Conservation (phyloP, 306 rosid genomes). For the Boehmeria nivea region DNA sequence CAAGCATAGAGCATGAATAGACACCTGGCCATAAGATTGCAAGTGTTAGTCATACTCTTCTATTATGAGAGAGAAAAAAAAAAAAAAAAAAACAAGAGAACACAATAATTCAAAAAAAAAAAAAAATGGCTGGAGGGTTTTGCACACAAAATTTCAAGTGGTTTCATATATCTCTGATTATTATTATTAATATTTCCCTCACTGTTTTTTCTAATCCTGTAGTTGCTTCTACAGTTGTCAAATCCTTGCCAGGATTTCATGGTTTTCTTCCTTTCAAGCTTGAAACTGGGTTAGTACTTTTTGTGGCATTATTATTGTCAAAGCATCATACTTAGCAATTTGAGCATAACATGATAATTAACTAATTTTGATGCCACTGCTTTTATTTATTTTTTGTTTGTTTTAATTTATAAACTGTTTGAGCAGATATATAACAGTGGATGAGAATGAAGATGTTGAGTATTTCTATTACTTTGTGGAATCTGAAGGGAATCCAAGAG, state of each 20-base stretch:
- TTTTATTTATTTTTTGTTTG: background rate
- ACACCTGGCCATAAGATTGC: background rate
- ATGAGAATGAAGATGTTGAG: constrained; percentile 19
- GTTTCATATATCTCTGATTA: no score
- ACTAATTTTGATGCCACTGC: background rate
- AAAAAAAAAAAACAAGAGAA: background rate
- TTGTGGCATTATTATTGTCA: background rate
- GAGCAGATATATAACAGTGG: constrained; percentile 20
- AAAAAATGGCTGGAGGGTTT: background rate
- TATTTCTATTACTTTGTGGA: constrained; percentile 29
- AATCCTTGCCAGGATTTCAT: constrained; percentile 23
- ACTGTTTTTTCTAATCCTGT: no score
- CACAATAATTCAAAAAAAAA: background rate
- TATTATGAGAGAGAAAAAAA: background rate
- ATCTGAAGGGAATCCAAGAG: constrained; percentile 22
- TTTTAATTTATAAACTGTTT: background rate
- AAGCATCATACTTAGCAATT: no score
- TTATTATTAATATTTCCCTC: no score
- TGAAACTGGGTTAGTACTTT: constrained; percentile 19
- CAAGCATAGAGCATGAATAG: background rate
- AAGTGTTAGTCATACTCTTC: background rate
- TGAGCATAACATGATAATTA: no score
- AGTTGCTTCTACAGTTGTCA: constrained; percentile 1
- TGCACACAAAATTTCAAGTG: background rate
- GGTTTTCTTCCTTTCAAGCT: constrained; percentile 27